Percentiles rank a stretch among this genome's conserved stretches.
Conservation (phyloP, 2,329 filamentous ascomycete genomes). For the Acrocalymma vagum region DNA sequence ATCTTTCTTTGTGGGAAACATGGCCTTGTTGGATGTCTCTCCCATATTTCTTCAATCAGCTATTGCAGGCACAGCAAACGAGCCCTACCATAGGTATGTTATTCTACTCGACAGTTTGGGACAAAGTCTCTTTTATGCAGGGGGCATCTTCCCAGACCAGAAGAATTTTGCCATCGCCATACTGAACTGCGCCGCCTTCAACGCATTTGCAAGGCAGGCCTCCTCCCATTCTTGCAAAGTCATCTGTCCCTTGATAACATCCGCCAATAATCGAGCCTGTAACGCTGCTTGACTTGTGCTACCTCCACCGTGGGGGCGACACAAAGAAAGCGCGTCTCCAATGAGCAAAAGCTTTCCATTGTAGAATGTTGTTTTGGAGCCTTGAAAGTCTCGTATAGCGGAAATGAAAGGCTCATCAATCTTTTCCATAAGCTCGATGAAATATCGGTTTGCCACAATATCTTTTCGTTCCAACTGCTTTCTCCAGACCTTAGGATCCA, state of each 20-base stretch:
- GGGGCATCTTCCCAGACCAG: no score
- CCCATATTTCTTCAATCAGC: no score
- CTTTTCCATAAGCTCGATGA: constrained; percentile 46
- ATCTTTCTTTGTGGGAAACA: no score
- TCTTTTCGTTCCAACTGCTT: constrained; percentile 28
- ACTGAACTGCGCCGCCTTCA: no score
- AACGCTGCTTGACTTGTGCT: constrained; percentile 40
- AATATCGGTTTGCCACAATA: constrained; percentile 39
- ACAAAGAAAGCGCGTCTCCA: constrained; percentile 5
- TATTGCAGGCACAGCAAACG: no score
- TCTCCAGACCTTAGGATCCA: constrained; percentile 46
- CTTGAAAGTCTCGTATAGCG: constrained; percentile 48
- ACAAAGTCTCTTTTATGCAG: no score
- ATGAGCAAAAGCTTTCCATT: constrained; percentile 6
- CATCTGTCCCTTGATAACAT: constrained; percentile 42
- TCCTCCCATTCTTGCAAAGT: constrained; percentile 36
- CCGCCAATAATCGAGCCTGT: constrained; percentile 44
- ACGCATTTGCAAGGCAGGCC: no score
- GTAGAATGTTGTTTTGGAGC: background rate
- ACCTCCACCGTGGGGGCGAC: constrained; percentile 4
- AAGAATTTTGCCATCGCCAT: no score
- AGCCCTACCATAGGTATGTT: no score
- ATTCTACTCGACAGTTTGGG: no score
- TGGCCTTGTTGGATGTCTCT: no score
- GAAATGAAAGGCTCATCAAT: constrained; percentile 51